Conservation (phyloP, 805 yeast species). For the Candida xyloterini region DNA sequence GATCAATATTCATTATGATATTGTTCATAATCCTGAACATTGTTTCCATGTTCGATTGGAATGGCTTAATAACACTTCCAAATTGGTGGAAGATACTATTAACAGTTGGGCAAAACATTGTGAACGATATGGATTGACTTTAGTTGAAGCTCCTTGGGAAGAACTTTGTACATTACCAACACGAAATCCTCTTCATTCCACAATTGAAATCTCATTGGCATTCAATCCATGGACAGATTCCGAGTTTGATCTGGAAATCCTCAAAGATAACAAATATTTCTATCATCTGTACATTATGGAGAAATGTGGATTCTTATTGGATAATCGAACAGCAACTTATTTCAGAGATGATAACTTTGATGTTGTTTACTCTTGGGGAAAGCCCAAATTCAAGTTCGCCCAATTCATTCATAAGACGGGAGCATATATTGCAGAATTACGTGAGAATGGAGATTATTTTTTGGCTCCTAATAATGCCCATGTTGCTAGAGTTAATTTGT, state of each 20-base stretch:
- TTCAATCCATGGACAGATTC: constrained; percentile 70
- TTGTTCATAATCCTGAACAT: constrained; percentile 90
- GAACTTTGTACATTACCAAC: constrained; percentile 77
- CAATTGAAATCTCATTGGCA: constrained; percentile 63
- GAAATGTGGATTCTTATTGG: constrained; percentile 71
- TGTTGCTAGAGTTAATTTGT: constrained; percentile 65
- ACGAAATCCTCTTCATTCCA: constrained; percentile 84
- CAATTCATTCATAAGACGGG: constrained; percentile 93
- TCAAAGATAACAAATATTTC: constrained; percentile 56
- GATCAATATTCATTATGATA: constrained; percentile 82
- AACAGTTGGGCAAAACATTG: constrained; percentile 78
- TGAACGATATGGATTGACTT: constrained; percentile 74
- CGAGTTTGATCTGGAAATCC: constrained; percentile 45
- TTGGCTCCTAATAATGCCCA: constrained; percentile 87
- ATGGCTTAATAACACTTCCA: constrained; percentile 90
- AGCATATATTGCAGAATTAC: constrained; percentile 80
- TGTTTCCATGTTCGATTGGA: constrained; percentile 89
- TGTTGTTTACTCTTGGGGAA: constrained; percentile 88
- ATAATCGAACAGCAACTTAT: constrained; percentile 70
- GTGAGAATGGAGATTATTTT: constrained; percentile 73
- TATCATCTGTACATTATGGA: constrained; percentile 76
- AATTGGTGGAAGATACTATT: constrained; percentile 74
- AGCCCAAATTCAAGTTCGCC: constrained; percentile 72
- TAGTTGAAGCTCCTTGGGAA: constrained; percentile 89
- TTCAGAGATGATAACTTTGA: constrained; percentile 53